These are phyloP conservation scores for Eucalyptus sp. DNA, from an alignment of 345 rosid genomes.

Conservation along the genomic window DNA sequence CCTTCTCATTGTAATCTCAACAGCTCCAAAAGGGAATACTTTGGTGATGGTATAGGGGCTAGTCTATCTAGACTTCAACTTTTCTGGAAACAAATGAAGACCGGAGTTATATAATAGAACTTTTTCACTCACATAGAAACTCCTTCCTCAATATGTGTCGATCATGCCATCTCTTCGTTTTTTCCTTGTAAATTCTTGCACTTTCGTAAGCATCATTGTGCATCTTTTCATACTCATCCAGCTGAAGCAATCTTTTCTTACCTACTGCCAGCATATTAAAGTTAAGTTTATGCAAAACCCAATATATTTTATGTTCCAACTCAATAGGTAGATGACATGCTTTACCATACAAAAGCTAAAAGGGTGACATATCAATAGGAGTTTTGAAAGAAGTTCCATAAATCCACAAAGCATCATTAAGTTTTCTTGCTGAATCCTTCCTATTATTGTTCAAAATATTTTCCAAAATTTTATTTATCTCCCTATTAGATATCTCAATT, in stretches of 20 bases:
- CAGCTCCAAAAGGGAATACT: no score
- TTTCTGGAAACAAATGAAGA: background rate
- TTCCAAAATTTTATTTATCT: no score
- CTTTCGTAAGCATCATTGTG: background rate
- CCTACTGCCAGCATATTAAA: background rate
- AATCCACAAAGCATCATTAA: background rate
- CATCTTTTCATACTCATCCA: background rate
- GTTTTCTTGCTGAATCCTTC: background rate
- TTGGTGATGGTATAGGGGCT: no score
- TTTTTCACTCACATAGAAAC: background rate
- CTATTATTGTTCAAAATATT: no score
- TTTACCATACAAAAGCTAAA: background rate
- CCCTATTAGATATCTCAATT: no score
- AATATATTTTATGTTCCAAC: background rate
- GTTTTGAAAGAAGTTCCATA: background rate
- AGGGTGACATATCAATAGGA: background rate
- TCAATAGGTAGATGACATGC: background rate
- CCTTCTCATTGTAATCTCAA: no score
- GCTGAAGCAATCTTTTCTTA: background rate
- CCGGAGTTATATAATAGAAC: background rate
- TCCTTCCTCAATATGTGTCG: background rate
- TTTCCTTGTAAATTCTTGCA: background rate
- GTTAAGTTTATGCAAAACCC: background rate
- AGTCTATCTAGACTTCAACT: background rate
- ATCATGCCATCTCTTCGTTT: background rate